These are phyloP conservation scores for Geotrichum ghanense DNA, from an alignment of 805 yeast species.

Conservation along the genomic window DNA sequence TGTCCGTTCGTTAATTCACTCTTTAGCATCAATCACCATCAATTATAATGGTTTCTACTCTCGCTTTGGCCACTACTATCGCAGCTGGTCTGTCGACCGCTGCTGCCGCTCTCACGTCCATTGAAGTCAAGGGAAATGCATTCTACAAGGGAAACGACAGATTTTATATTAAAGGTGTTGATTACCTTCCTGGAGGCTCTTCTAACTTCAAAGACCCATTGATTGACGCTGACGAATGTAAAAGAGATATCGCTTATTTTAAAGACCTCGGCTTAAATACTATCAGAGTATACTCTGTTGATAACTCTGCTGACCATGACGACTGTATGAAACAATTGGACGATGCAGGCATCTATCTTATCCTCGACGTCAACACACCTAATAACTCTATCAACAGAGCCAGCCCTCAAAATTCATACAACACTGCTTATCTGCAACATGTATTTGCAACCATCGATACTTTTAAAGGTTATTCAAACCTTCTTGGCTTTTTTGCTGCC, in stretches of 20 bases:
- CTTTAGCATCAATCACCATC: no score
- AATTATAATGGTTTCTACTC: neutral
- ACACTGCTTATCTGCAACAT: constrained; percentile 72
- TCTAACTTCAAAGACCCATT: constrained; percentile 77
- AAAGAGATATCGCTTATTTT: constrained; percentile 62
- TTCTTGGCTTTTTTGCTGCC: constrained; percentile 92
- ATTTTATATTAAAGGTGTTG: constrained; percentile 85
- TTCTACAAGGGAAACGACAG: constrained; percentile 57
- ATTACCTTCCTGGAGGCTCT: constrained; percentile 92
- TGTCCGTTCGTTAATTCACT: no score
- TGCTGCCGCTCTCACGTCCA: constrained; percentile 30
- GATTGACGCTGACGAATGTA: constrained; percentile 57
- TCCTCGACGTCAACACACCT: constrained; percentile 88
- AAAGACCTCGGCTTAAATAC: constrained; percentile 58
- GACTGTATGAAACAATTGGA: constrained; percentile 64
- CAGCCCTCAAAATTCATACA: constrained; percentile 63
- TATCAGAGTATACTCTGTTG: constrained; percentile 77
- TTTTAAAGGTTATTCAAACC: constrained; percentile 66
- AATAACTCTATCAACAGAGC: constrained; percentile 61
- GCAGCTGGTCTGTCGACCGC: constrained; percentile 8
- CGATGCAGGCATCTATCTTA: constrained; percentile 83
- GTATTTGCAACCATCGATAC: constrained; percentile 83
- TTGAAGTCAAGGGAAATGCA: constrained; percentile 66
- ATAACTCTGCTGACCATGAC: constrained; percentile 62
- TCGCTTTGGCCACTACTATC: constrained; percentile 1